Evolutionary conservation across 805 yeast genomes (phyloP), one percentile per base, ranked within the genome.

Genomic region (Hanseniaspora thailandica): DNA sequence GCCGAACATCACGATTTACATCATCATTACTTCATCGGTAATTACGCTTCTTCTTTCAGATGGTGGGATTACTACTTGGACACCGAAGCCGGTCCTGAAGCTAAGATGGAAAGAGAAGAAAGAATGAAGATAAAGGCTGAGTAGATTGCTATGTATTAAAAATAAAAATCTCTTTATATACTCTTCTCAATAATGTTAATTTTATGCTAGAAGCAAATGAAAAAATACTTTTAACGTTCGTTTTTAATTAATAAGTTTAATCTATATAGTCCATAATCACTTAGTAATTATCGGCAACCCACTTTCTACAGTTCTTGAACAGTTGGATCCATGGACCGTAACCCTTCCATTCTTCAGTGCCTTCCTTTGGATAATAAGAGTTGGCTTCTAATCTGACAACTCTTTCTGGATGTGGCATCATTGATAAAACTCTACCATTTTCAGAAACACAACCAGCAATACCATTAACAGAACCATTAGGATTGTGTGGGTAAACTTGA

Each of bases 361-460:
- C 75, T 49, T 76, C 80, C 55, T 73, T 70, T 47, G 97, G 96
- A 65, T 86, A 86, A 81, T 86, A 90, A 4, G 97, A 87, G 71
- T 90, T 90, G 54, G 94, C 74, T 68, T 86, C 96, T 64, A 82
- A 73, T 71, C 96, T 78, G 55, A 82, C 76, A 49, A 86, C 93
- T 72, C 98, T 86, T 71, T 93, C 98, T 23, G 98, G 98, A 68
- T 93, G 98, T 45, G 98, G 98, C 98, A 93, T 93, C 88, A 93
- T 80, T 4, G 97, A 97, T 62, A 93, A 73, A 3, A 93, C 97
- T 68, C 98, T 82, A 58, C 97, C 97, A 64, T 86, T 87, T 51
- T 87, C 86, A 52, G 89, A 80, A 58, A 83, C 75, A 54, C 93
- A 79, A 74, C 97, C 98, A 36, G 96, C 84, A 61, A 93, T 86